Conservation (phyloP, 176 grass and related monocot species). For the Lolium perenne region DNA sequence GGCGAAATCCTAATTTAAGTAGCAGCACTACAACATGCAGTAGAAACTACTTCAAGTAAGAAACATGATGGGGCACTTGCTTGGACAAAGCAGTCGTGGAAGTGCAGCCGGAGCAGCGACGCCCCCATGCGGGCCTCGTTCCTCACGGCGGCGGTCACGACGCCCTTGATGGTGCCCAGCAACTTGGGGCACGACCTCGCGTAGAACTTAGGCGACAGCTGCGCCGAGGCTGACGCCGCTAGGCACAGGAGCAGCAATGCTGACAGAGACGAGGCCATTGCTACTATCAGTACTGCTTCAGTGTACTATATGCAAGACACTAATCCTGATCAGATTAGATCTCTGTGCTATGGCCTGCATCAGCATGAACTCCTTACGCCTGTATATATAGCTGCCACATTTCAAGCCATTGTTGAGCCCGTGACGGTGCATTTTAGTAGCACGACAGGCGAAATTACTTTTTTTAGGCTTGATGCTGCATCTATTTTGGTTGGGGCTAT, state of each 20-base stretch:
- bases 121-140: slow-evolving; percentile 76
- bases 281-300: neutral
- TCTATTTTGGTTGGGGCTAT: neutral
- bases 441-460: neutral
- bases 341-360: neutral
- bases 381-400: neutral
- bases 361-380: neutral
- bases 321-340: neutral
- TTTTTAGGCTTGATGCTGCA: neutral
- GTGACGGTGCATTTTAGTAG: neutral
- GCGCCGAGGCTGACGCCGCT: slow-evolving; percentile 45
- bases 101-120: slow-evolving; percentile 79
- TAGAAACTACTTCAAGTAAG: neutral
- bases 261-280: slow-evolving; percentile 20
- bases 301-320: neutral
- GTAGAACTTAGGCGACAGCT: slow-evolving; percentile 78
- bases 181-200: slow-evolving; percentile 56
- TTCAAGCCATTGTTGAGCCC: neutral
- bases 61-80: neutral
- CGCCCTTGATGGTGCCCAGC: slow-evolving; percentile 52
- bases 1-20: neutral
- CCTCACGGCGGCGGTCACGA: slow-evolving; percentile 57
- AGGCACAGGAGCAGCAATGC: slow-evolving; percentile 43
- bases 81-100: slow-evolving; percentile 86
- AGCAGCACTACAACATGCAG: neutral